Base-by-base conservation (phyloP, 1,139 yeast species). In the Hansenula sp. region DNA sequence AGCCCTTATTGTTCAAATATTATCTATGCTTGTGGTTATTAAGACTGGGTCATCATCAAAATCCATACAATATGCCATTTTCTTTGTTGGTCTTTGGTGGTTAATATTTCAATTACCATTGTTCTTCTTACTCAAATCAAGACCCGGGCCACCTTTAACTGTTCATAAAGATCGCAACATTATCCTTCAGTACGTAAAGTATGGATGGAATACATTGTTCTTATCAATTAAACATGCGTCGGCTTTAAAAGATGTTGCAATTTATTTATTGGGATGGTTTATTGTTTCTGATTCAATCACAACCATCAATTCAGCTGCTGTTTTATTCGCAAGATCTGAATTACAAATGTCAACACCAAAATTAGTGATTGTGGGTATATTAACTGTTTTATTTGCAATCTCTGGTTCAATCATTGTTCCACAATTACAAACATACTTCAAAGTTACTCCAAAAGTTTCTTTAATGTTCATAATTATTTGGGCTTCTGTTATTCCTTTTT, bases 71-170 rank as follows among this genome's bases (percentile, higher is more conserved):
- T 53, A 71, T 24, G 84, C 83, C 1, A 69, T 81, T 19, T 64
- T 73, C 16, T 56, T 75, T 29, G 82, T 82, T 17, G 89, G 89
- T 1, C 14, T 73, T 2, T 82, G 89, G 88, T 82, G 90, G 90
- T 56, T 79, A 11, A 44, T 74, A 2, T 82, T 81, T 65, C 86
- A 80, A 50, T 40, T 77, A 4, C 88, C 88, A 2, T 68, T 82
- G 29, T 54, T 62, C 1, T 48, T 67, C 44, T 59, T 74, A 35
- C 57, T 82, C 42, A 65, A 69, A 34, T 53, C 75, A 6, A 61
- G 75, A 17, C 68, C 71, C 0, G 70, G 72, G 0, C 63, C 65
- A 4, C 55, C 56, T 5, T 43, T 63, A 29, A 55, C 46, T 14
- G n/a, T 43, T 8, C 45, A 45, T 13, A 31, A 44, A 5, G 36